Base-by-base conservation (phyloP, 257 asterid genomes). In the Scutellaria barbata region DNA sequence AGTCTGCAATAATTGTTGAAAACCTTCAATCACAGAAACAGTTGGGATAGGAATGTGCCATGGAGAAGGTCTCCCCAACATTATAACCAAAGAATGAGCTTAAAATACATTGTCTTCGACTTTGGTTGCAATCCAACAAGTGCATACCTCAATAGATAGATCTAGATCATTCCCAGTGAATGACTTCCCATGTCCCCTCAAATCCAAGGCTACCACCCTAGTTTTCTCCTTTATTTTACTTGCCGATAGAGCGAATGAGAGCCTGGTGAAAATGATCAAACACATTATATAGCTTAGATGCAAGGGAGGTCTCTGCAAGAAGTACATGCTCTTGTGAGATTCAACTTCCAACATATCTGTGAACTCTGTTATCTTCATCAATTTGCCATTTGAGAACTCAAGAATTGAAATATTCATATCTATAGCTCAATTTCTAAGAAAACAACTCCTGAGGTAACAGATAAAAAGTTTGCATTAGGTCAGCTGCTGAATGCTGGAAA, bases 161-260 rank as follows among this genome's bases (percentile, higher is more conserved):
- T 95, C 95, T 66, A 88, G 79, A 73, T 95, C 99, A 80, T 89
- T 87, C 48, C 88, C 95, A 2, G 98, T 88, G 81, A 69, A 65
- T 57, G 99, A 84, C 77, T 92, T 95, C 67, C 99, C 99, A 73
- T 95, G 99, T 74, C 97, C 98, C 80, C 98, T 88, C 74, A 94
- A 74, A 84, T 94, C 98, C 95, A 94, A 69, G 61, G 97, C 96
- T 53, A 90, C 88, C 39, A 90, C 81, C 65, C 87, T 86, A 78
- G 86, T 89, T 68, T 86, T 89, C 79, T 86, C 95, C 83, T 94
- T 94, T 57, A 94, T 82, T 83, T 74, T 89, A 62, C 84, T 79
- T 45, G 96, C 96, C 54, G 92, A 79, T 41, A 90, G 74, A 71
- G 98, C 90, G 68, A 87, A 94, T 56, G 98, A 94, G 41, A 94